A percentile compares a stretch with the other conserved stretches of the same genome.
These are phyloP conservation scores for Passalora sequoiae DNA, from an alignment of 2,329 filamentous ascomycete species.

Conservation along the genomic window DNA sequence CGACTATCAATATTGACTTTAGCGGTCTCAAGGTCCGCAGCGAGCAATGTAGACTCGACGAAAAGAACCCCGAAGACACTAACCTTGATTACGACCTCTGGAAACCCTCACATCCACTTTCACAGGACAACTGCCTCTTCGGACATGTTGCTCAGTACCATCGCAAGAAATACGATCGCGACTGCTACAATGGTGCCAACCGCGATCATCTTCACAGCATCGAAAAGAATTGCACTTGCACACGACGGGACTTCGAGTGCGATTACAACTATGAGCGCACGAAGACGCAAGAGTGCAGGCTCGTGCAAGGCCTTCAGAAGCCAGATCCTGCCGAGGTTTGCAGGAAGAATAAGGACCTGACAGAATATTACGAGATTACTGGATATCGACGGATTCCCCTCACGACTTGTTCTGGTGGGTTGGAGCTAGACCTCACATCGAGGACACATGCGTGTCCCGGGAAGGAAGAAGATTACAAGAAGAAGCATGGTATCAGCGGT, in stretches of 20 bases:
- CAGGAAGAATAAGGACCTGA: slow-evolving; percentile 58
- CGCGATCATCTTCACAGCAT: slow-evolving; percentile 66
- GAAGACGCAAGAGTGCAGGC: slow-evolving; percentile 67
- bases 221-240: slow-evolving; percentile 72
- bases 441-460: slow-evolving; percentile 63
- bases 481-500: slow-evolving; percentile 64
- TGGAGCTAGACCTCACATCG: slow-evolving; percentile 65
- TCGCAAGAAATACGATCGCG: slow-evolving; percentile 72
- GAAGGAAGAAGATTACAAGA: slow-evolving; percentile 76
- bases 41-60: slow-evolving; percentile 61
- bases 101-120: slow-evolving; percentile 76
- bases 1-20: slow-evolving; percentile 85
- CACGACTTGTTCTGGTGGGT: slow-evolving; percentile 75
- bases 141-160: slow-evolving; percentile 86
- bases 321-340: slow-evolving; percentile 57
- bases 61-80: slow-evolving; percentile 53
- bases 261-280: slow-evolving; percentile 90
- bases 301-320: slow-evolving; percentile 68
- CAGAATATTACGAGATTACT: slow-evolving; percentile 77
- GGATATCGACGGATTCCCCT: slow-evolving; percentile 87
- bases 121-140: slow-evolving; percentile 79
- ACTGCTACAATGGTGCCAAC: slow-evolving; percentile 75
- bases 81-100: slow-evolving; percentile 75
- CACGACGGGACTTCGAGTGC: slow-evolving; percentile 84
- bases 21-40: slow-evolving; percentile 65